Percentiles rank a stretch among this genome's conserved stretches.
Conservation (phyloP, 2,329 filamentous ascomycete genomes). For the Arthrobotrys conoides region DNA sequence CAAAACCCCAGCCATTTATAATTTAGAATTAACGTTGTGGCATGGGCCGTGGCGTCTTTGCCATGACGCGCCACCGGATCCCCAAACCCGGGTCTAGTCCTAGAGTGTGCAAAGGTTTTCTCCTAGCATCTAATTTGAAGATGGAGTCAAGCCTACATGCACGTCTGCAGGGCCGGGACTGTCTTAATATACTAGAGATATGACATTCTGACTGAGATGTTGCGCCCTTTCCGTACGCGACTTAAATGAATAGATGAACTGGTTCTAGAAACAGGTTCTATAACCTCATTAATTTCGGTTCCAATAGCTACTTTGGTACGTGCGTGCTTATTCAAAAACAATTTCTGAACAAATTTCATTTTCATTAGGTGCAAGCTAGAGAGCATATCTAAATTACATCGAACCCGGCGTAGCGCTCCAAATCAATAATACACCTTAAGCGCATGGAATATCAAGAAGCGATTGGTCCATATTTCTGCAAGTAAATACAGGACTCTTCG, state of each 20-base stretch:
- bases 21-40: background rate
- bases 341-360: no score
- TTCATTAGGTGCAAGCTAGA: no score
- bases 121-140: background rate
- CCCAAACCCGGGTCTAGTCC: background rate
- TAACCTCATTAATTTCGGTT: no score
- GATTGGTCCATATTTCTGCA: conserved; percentile 68
- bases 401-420: background rate
- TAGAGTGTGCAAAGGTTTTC: background rate
- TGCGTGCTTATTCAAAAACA: background rate
- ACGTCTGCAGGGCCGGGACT: background rate
- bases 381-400: background rate
- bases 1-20: background rate
- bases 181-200: background rate
- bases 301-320: no score
- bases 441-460: conserved; percentile 51
- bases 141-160: background rate
- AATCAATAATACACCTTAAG: background rate
- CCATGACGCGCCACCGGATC: conserved; percentile 3
- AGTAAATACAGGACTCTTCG: conserved; percentile 67
- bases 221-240: background rate
- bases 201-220: background rate
- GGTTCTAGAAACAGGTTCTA: background rate
- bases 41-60: background rate
- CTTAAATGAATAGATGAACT: background rate